A percentile compares a stretch with the other conserved stretches of the same genome.
These are phyloP conservation scores for Ambrosiella xylebori DNA, from an alignment of 2,329 filamentous ascomycete genomes.

Conservation along the genomic window DNA sequence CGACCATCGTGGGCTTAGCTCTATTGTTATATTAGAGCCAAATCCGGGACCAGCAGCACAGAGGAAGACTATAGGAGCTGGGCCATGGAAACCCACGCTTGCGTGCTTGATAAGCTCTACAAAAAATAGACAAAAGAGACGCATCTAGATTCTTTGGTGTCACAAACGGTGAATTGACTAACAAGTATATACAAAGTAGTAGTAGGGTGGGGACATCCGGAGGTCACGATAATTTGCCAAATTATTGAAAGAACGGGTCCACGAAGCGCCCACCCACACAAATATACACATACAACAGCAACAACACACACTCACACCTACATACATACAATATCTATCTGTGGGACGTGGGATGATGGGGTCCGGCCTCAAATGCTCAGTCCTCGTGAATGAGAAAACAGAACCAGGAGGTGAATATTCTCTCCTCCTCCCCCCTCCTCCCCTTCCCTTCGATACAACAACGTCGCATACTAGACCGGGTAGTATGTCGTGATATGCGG, in stretches of 20 bases:
- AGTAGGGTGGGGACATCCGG: background rate
- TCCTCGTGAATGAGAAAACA: background rate
- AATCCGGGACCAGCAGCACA: background rate
- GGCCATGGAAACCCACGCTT: no score
- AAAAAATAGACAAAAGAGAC: no score
- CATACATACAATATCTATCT: background rate
- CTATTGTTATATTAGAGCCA: background rate
- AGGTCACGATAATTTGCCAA: background rate
- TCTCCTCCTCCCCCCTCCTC: no score
- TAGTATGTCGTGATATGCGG: background rate
- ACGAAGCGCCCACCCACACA: no score
- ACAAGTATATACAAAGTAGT: no score
- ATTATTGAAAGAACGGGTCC: no score
- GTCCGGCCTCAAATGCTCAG: background rate
- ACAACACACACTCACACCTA: no score
- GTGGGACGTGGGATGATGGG: background rate
- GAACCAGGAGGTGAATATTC: background rate
- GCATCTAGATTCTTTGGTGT: no score
- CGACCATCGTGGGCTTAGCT: background rate
- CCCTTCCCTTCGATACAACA: background rate
- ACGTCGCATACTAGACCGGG: background rate
- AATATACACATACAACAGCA: no score
- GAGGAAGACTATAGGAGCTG: background rate
- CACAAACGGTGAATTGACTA: no score
- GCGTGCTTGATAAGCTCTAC: no score